phyloP scores from a whole-genome alignment of 148 eudicot species.

The Arctostaphylos glauca region DNA sequence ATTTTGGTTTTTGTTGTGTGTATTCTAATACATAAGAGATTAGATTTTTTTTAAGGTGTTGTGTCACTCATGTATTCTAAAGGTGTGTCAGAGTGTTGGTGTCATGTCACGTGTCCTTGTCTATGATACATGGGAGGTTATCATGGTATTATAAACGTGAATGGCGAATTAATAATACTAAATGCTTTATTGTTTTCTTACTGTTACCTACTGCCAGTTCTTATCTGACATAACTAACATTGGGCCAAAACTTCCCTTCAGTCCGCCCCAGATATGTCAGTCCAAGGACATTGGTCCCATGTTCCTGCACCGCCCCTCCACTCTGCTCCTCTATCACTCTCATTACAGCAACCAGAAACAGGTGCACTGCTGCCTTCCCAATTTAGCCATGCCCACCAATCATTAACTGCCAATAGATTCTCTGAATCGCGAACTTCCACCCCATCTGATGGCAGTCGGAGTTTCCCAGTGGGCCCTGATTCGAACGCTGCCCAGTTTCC shows the following conservation, averaged over 20 bases:
- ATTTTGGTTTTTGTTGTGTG: background rate
- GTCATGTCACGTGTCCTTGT: background rate
- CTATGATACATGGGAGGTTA: background rate
- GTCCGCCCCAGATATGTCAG: slow-evolving; percentile 67
- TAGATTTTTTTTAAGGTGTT: background rate
- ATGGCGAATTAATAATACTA: background rate
- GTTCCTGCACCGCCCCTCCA: slow-evolving; percentile 57
- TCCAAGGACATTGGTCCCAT: slow-evolving; percentile 78
- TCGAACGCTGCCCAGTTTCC: slow-evolving; percentile 40
- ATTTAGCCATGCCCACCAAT: slow-evolving; percentile 43
- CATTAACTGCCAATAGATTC: slow-evolving; percentile 48
- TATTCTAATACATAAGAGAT: background rate
- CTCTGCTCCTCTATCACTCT: slow-evolving; percentile 51
- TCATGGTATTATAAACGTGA: background rate
- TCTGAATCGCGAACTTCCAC: slow-evolving; percentile 44
- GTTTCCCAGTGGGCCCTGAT: slow-evolving; percentile 34
- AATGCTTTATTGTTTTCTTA: background rate
- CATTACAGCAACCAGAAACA: slow-evolving; percentile 57
- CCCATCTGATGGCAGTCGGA: slow-evolving; percentile 33
- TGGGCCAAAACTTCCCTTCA: slow-evolving; percentile 27
- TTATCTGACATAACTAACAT: slow-evolving; percentile 17
- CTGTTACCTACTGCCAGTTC: background rate
- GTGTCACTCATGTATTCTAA: background rate
- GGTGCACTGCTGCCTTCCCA: slow-evolving; percentile 48
- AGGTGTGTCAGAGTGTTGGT: background rate